These are phyloP conservation scores for Gossypium longicalyx DNA, from an alignment of 345 rosid genomes.

Conservation along the genomic window DNA sequence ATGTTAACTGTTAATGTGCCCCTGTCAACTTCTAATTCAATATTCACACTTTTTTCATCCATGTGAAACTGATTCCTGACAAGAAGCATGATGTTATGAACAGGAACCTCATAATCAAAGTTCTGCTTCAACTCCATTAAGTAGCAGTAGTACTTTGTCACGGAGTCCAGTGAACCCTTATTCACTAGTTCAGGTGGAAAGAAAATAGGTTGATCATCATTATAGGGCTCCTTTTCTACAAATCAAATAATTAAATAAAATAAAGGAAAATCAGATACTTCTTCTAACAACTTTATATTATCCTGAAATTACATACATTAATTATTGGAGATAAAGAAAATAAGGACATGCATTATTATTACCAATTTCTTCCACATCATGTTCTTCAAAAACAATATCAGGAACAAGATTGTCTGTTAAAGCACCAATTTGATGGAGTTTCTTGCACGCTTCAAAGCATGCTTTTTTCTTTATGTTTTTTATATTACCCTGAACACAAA, in stretches of 20 bases:
- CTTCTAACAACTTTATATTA: neutral
- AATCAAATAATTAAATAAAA: constrained; percentile 16
- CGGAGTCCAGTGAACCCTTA: constrained; percentile 15
- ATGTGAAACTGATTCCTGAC: constrained; percentile 42
- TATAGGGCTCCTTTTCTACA: constrained; percentile 39
- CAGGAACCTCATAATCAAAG: constrained; percentile 32
- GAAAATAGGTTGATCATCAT: constrained; percentile 60
- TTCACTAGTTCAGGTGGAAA: constrained; percentile 68
- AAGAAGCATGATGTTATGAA: constrained; percentile 56
- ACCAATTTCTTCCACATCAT: constrained; percentile 37
- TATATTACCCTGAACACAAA: constrained; percentile 34
- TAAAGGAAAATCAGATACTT: neutral
- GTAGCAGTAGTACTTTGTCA: constrained; percentile 48
- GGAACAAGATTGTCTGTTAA: constrained; percentile 83
- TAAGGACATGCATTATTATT: constrained; percentile 9
- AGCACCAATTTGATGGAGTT: constrained; percentile 63
- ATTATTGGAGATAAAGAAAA: neutral
- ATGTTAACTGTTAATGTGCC: constrained; percentile 47
- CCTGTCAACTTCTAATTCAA: constrained; percentile 50
- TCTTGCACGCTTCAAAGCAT: constrained; percentile 82
- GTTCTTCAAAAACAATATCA: constrained; percentile 57
- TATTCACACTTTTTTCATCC: constrained; percentile 34
- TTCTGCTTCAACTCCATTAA: constrained; percentile 44
- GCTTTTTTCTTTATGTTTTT: constrained; percentile 53
- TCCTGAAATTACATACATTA: neutral